Evolutionary conservation across 106 monocot genomes (phyloP).

Genomic region (Dendrobium chrysotoxum): DNA sequence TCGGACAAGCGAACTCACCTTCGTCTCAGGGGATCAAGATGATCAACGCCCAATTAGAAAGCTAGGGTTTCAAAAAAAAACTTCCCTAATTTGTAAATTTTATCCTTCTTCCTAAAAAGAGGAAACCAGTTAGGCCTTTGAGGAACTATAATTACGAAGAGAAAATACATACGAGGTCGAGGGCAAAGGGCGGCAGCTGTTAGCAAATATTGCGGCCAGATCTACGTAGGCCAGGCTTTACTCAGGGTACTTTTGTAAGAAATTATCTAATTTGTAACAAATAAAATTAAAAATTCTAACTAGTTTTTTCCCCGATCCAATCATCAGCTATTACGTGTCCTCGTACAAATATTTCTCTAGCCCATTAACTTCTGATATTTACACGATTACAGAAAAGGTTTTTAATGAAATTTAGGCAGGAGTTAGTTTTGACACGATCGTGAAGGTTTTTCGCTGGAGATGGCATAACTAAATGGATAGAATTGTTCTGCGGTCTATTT

Average conservation of each 20-base stretch:
- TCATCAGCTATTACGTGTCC: too few relatives aligned
- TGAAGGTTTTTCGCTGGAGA: too few relatives aligned
- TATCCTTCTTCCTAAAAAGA: background rate
- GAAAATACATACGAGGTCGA: background rate
- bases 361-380: too few relatives aligned
- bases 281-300: too few relatives aligned
- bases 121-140: background rate
- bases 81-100: background rate
- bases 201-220: background rate
- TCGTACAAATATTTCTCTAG: too few relatives aligned
- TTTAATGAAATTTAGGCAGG: too few relatives aligned
- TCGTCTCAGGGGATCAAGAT: background rate
- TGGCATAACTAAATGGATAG: too few relatives aligned
- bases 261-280: too few relatives aligned
- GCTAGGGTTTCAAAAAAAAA: background rate
- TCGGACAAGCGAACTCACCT: background rate
- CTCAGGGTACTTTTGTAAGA: conserved; percentile 4
- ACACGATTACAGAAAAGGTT: too few relatives aligned
- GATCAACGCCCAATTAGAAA: background rate
- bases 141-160: conserved; percentile 1
- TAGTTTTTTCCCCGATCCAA: too few relatives aligned
- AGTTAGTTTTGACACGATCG: too few relatives aligned
- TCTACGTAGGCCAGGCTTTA: background rate
- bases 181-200: background rate
- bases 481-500: too few relatives aligned